Evolutionary conservation across 345 rosid genomes (phyloP), one percentile per base, ranked within the genome.

Genomic region (Populus davidiana): DNA sequence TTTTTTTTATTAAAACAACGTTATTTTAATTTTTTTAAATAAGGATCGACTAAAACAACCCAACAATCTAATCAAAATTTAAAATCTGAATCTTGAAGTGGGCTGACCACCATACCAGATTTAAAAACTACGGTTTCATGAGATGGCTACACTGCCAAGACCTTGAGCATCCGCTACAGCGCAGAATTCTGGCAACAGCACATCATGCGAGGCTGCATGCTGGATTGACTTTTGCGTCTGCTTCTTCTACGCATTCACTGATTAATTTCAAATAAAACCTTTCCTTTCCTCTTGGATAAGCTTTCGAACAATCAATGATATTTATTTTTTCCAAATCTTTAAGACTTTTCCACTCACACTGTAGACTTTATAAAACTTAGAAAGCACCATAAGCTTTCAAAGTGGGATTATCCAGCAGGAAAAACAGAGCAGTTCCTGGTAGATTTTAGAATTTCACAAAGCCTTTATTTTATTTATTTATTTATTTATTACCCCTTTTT

Each of bases 371-470:
- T 0, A 5, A 16, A 62, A 69, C 63, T 47, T 31, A 59, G 71
- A 73, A 77, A 79, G 73, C 80, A 72, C 64, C 73, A 65, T 78
- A 80, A 82, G 69, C 36, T 65, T 61, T 70, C 17, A 77, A 77
- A 61, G 61, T 44, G 67, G 63, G 16, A 12, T 20, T 43, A n/a
- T 62, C 35, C 63, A 54, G 65, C 38, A 2, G 23, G 13, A 6
- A 16, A 43, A 52, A 33, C 36, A 4, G 5, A 67, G 72, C 47
- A 72, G 44, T n/a, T 16, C 1, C 21, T 20, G 38, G 5, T 23
- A 23, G 14, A 21, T 71, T 20, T n/a, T 27, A 6, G 27, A 61
- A 39, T 27, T 11, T 2, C 35, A 18, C 43, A 27, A 27, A 27
- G 12, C 23, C 2, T 41, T 50, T 56, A 36, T 68, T 33, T 67